Base-by-base conservation (phyloP, 179 eudicot genomes). In the Sideroxylon spinosum region DNA sequence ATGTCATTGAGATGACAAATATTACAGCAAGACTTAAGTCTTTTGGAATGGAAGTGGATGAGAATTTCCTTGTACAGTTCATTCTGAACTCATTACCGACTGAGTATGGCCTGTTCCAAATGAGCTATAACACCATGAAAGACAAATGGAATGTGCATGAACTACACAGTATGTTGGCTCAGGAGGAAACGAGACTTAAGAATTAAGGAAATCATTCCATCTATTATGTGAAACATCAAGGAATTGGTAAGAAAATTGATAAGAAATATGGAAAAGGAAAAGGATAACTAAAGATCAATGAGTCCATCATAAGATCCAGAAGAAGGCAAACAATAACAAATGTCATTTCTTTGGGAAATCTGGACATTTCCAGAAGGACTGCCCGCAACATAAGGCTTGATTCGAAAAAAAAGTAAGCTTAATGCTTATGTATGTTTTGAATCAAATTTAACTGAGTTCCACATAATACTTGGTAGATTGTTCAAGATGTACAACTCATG, bases 11-110 rank as follows among this genome's bases (percentile, higher is more conserved):
- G 12, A 79, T 76, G 79, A 57, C 76, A 10, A 80, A 69, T 60
- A 46, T 73, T 13, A 61, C 68, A 8, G 16, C 79, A 75, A 71
- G 64, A 65, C 46, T 83, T 0, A 83, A 72, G 37, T 44, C 64
- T 16, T 26, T 79, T 9, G 82, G 82, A 25, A 83, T 83, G 82
- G 28, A 25, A 0, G 80, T 83, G 25, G 76, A 76, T 74, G 82
- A 84, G 20, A 23, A 29, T 25, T 67, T 81, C 19, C 56, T 66
- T 7, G 52, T 55, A 3, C 17, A 25, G 13, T 78, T 78, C 28
- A 49, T 73, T 16, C 4, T 78, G 2, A 79, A 79, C n/a, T 79
- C 77, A 3, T 52, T 71, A 11, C 77, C 77, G 48, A 0, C 60
- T 22, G 9, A 60, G 71, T 79, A 59, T 73, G 63, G 77, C 14